Evolutionary conservation across 352 stramenopile genomes (phyloP).

Genomic region (Blastocystis sp.): DNA sequence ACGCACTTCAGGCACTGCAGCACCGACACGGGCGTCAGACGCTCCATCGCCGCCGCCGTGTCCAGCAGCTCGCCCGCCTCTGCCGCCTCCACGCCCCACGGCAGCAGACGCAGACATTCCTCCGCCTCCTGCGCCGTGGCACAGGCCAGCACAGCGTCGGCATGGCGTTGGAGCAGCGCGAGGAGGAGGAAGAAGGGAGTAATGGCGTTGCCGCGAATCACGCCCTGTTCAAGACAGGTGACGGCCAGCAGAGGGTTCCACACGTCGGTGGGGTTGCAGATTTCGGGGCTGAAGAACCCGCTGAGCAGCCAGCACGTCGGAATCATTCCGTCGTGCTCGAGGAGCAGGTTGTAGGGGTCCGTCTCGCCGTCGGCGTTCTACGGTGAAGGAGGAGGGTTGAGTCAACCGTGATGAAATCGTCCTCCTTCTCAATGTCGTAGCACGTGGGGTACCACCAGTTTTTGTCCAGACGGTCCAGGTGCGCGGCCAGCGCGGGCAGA

Average conservation of each 20-base stretch:
- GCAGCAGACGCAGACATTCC: neutral
- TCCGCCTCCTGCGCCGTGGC: neutral
- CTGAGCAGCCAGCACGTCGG: slow-evolving; percentile 36
- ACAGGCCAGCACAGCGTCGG: neutral
- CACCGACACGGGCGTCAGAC: slow-evolving; percentile 17
- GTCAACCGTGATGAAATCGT: slow-evolving; percentile 14
- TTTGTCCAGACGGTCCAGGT: slow-evolving; percentile 22
- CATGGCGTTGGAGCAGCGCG: neutral
- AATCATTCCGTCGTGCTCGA: slow-evolving; percentile 18
- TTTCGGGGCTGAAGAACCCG: slow-evolving; percentile 3
- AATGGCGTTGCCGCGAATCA: slow-evolving; percentile 1
- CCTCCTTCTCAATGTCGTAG: slow-evolving; percentile 34
- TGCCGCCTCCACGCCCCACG: slow-evolving; percentile 5
- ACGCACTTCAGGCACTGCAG: neutral
- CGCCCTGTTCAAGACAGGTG: slow-evolving; percentile 1
- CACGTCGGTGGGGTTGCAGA: neutral
- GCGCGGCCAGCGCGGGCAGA: neutral
- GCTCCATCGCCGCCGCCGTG: neutral
- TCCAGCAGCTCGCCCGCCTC: neutral
- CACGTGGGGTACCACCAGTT: slow-evolving; percentile 40
- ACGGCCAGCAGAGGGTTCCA: neutral
- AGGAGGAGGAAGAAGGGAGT: slow-evolving; percentile 32
- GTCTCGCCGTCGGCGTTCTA: slow-evolving; percentile 15
- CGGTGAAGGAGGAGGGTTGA: neutral
- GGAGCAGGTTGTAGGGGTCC: slow-evolving; percentile 16